A percentile compares a stretch with the other conserved stretches of the same genome.
These are phyloP conservation scores for Lithohypha guttulata DNA, from an alignment of 2,329 filamentous ascomycete genomes.

Conservation along the genomic window DNA sequence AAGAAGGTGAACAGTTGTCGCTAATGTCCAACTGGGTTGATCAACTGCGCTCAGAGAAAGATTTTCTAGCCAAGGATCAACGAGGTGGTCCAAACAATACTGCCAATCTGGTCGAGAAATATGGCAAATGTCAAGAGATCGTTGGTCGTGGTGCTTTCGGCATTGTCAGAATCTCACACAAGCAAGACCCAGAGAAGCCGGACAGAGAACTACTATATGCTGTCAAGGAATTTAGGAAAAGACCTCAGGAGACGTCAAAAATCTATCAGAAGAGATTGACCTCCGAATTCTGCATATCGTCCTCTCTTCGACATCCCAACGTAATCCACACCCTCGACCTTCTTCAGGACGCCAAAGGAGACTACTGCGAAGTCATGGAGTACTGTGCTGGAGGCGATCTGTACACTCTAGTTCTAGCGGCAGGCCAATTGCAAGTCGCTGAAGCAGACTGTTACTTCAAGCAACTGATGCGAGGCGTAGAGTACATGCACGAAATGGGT, in stretches of 20 bases:
- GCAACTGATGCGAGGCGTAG: constrained; percentile 96
- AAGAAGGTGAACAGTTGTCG: constrained; percentile 63
- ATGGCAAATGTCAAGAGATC: constrained; percentile 95
- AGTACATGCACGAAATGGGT: constrained; percentile 99
- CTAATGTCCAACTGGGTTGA: constrained; percentile 95
- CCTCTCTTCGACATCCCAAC: constrained; percentile 89
- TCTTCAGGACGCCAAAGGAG: constrained; percentile 88
- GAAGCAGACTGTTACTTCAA: constrained; percentile 99
- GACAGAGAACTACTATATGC: constrained; percentile 83
- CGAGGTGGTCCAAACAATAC: constrained; percentile 64
- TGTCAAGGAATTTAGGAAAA: constrained; percentile 93
- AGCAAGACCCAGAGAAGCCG: constrained; percentile 68
- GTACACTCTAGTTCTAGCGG: constrained; percentile 83
- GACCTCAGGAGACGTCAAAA: constrained; percentile 88
- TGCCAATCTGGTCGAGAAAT: constrained; percentile 82
- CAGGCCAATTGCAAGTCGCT: constrained; percentile 78
- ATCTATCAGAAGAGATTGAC: constrained; percentile 97
- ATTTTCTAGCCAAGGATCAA: constrained; percentile 66
- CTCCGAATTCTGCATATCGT: constrained; percentile 97
- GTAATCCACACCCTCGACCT: constrained; percentile 96
- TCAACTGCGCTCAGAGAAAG: constrained; percentile 78
- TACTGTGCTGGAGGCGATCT: constrained; percentile 94
- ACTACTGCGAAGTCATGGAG: constrained; percentile 99
- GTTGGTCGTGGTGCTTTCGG: constrained; percentile 94
- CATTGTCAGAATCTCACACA: constrained; percentile 95